Conservation (phyloP, 2,329 filamentous ascomycete genomes). For the Dothideomycetes sp. region DNA sequence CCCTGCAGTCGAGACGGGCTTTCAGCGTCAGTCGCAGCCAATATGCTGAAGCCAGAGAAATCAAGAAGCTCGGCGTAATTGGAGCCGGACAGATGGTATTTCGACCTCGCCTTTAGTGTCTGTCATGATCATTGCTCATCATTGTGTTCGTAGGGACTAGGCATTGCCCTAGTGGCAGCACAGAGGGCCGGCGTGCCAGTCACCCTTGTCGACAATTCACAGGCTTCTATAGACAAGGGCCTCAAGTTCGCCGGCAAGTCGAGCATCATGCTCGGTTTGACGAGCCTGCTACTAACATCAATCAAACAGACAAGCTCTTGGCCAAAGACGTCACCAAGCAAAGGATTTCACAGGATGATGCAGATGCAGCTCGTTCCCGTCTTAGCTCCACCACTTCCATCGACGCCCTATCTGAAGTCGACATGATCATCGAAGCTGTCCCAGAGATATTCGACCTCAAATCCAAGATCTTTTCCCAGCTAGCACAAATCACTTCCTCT, state of each 20-base stretch:
- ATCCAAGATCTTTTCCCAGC: slow-evolving; percentile 70
- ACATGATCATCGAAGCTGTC: slow-evolving; percentile 97
- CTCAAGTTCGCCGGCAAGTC: slow-evolving; percentile 70
- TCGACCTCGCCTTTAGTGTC: too few species aligned
- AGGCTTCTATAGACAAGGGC: slow-evolving; percentile 78
- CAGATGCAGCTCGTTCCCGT: slow-evolving; percentile 59
- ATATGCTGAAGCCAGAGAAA: slow-evolving; percentile 48
- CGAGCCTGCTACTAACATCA: neutral
- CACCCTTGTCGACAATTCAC: slow-evolving; percentile 71
- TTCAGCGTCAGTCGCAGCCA: slow-evolving; percentile 54
- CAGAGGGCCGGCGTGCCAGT: slow-evolving; percentile 76
- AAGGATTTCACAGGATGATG: slow-evolving; percentile 70
- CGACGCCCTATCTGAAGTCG: slow-evolving; percentile 67
- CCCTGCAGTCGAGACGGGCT: neutral
- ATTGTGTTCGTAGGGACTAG: slow-evolving; percentile 61
- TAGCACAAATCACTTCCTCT: slow-evolving; percentile 69
- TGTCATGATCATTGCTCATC: too few species aligned
- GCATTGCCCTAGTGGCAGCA: slow-evolving; percentile 89
- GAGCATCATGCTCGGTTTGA: neutral
- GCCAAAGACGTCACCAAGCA: slow-evolving; percentile 87
- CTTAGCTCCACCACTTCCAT: slow-evolving; percentile 62
- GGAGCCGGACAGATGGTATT: slow-evolving; percentile 91
- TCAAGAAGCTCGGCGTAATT: slow-evolving; percentile 82
- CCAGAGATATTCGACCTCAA: slow-evolving; percentile 87
- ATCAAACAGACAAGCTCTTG: slow-evolving; percentile 66